phyloP scores from a whole-genome alignment of 129 eudicot genomes.

The Glebionis coronaria region DNA sequence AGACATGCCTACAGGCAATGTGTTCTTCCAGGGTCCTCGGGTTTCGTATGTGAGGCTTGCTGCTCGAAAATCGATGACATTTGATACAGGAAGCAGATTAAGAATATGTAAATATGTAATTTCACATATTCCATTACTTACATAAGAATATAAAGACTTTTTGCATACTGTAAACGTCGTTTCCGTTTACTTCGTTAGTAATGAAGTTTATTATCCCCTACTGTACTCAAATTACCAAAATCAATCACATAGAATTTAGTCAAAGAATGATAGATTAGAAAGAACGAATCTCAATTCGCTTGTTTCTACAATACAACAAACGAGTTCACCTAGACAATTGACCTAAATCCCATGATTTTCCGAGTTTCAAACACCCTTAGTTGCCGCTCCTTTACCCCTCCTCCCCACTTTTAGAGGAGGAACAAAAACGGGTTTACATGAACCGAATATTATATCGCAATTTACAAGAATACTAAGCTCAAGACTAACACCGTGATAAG shows the following conservation, averaged over 20 bases:
- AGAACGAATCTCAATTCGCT: slow-evolving; percentile 20
- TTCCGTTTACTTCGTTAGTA: too few species aligned
- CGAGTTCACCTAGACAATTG: slow-evolving; percentile 19
- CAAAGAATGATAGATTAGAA: slow-evolving; percentile 26
- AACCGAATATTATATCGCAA: slow-evolving; percentile 17
- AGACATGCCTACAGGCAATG: slow-evolving; percentile 44
- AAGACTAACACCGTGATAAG: slow-evolving; percentile 32
- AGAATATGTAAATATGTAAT: too few species aligned
- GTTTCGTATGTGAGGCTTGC: slow-evolving; percentile 59
- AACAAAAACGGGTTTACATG: slow-evolving; percentile 47
- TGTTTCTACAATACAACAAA: slow-evolving; percentile 36
- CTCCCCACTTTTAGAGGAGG: slow-evolving; percentile 20
- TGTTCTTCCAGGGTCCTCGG: slow-evolving; percentile 30
- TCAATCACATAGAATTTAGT: background rate
- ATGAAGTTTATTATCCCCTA: too few species aligned
- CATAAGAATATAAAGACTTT: background rate
- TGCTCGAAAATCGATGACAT: slow-evolving; percentile 19
- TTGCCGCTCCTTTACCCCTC: slow-evolving; percentile 21
- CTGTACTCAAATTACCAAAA: background rate
- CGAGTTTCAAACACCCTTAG: slow-evolving; percentile 16
- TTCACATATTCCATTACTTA: too few species aligned
- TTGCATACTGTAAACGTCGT: too few species aligned
- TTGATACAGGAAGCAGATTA: background rate
- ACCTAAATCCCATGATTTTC: slow-evolving; percentile 19
- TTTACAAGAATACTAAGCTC: slow-evolving; percentile 40